phyloP scores from a whole-genome alignment of 1,139 yeast genomes.

The Dujonia santamariae region DNA sequence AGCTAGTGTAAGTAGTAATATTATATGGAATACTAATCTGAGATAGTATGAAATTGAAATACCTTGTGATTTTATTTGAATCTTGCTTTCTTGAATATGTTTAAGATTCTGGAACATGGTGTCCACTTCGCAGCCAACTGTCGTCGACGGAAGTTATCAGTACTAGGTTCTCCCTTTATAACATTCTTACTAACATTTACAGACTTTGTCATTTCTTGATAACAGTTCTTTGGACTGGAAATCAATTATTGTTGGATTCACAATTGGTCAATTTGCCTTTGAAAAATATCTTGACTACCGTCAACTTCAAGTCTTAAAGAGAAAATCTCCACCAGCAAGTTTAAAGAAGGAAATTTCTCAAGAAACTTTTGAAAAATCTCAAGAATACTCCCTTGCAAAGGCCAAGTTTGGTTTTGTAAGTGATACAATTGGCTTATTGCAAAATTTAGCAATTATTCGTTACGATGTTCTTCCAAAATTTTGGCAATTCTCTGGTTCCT shows the following conservation, averaged over 20 bases:
- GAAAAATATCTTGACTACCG: constrained; percentile 73
- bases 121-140: no score
- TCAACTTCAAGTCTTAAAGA: constrained; percentile 66
- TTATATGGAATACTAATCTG: no score
- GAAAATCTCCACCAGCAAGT: constrained; percentile 57
- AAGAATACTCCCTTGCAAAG: constrained; percentile 80
- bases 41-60: no score
- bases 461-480: constrained; percentile 65
- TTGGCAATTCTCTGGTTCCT: constrained; percentile 55
- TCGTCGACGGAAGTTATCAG: no score
- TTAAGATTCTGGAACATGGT: no score
- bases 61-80: no score
- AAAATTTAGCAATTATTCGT: constrained; percentile 57
- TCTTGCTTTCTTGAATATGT: no score
- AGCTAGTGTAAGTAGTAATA: no score
- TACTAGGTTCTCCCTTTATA: no score
- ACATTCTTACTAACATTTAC: constrained; percentile 1
- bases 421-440: constrained; percentile 48
- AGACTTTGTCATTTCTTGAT: constrained; percentile 33
- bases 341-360: constrained; percentile 63
- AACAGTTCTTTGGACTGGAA: constrained; percentile 72
- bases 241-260: constrained; percentile 65
- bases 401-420: constrained; percentile 64
- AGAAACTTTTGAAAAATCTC: constrained; percentile 76
- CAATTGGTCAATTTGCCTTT: constrained; percentile 71